Evolutionary conservation across 345 rosid genomes (phyloP).

Genomic region (Pseudoturritis turrita): DNA sequence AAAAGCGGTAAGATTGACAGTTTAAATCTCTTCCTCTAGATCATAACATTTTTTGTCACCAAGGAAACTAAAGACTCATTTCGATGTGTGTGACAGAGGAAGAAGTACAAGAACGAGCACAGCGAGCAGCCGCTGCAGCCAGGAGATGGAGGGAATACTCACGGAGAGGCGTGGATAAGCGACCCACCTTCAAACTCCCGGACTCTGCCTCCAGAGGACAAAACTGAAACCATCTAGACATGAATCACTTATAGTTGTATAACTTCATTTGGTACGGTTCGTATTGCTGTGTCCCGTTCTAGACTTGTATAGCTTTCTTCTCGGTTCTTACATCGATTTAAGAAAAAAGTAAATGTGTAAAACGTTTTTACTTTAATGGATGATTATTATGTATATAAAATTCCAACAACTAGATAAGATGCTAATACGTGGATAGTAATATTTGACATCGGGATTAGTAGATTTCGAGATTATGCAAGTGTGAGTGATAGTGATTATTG

Average conservation of each 20-base stretch:
- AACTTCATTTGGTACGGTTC: conserved; percentile 8
- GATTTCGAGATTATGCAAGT: background rate
- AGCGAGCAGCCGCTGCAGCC: conserved; percentile 78
- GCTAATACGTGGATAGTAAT: background rate
- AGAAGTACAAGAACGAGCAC: conserved; percentile 71
- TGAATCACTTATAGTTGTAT: conserved; percentile 1
- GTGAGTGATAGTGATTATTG: background rate
- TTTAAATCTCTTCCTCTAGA: background rate
- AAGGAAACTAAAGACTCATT: background rate
- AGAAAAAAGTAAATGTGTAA: conserved; percentile 9
- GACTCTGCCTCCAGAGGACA: conserved; percentile 47
- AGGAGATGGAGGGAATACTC: conserved; percentile 96
- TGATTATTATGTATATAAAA: background rate
- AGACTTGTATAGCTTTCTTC: conserved; percentile 24
- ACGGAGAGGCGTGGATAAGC: conserved; percentile 75
- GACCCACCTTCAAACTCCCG: conserved; percentile 75
- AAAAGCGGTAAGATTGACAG: conserved; percentile 47
- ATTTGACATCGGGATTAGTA: background rate
- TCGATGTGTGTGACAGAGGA: conserved; percentile 48
- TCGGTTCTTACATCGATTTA: background rate
- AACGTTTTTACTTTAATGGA: background rate
- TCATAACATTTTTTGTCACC: background rate
- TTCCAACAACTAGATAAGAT: background rate
- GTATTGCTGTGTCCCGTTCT: background rate
- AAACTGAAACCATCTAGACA: conserved; percentile 25